Evolutionary conservation across 306 rosid species (phyloP).

Genomic region (Glycyrrhiza uralensis): DNA sequence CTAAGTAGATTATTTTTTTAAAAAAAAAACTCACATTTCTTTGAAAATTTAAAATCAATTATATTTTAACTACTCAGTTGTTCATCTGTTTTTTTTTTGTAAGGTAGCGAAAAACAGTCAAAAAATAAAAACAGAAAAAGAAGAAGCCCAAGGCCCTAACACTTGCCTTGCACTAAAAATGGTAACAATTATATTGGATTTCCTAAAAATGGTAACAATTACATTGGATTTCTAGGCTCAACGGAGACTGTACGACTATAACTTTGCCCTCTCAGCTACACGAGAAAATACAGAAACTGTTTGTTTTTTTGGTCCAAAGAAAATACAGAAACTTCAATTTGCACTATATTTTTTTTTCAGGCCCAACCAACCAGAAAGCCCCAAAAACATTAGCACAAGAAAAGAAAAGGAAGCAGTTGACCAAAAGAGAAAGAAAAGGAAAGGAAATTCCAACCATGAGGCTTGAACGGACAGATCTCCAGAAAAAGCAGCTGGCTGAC

Average conservation of each 20-base stretch:
- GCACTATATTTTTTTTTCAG: neutral
- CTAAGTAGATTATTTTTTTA: too few relatives aligned
- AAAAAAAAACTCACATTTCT: too few relatives aligned
- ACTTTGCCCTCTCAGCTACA: constrained; percentile 2
- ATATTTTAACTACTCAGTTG: too few relatives aligned
- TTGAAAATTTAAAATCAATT: too few relatives aligned
- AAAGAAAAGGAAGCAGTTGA: constrained; percentile 12
- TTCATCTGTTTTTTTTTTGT: too few relatives aligned
- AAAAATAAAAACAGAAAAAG: too few relatives aligned
- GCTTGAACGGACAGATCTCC: neutral
- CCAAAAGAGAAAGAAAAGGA: neutral
- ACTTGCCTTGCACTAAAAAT: neutral
- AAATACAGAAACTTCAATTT: constrained; percentile 11
- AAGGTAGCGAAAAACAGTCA: too few relatives aligned
- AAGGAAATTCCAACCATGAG: constrained; percentile 19
- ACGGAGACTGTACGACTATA: neutral
- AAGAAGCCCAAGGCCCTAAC: too few relatives aligned
- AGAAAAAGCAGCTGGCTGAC: neutral
- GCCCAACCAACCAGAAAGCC: constrained; percentile 1
- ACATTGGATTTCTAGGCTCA: neutral
- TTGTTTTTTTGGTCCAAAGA: too few relatives aligned
- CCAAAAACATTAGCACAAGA: constrained; percentile 14
- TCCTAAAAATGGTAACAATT: too few relatives aligned
- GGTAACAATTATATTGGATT: neutral
- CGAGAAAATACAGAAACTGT: too few relatives aligned